Conservation (phyloP, 306 rosid species). For the Lithocarpus polystachyus region DNA sequence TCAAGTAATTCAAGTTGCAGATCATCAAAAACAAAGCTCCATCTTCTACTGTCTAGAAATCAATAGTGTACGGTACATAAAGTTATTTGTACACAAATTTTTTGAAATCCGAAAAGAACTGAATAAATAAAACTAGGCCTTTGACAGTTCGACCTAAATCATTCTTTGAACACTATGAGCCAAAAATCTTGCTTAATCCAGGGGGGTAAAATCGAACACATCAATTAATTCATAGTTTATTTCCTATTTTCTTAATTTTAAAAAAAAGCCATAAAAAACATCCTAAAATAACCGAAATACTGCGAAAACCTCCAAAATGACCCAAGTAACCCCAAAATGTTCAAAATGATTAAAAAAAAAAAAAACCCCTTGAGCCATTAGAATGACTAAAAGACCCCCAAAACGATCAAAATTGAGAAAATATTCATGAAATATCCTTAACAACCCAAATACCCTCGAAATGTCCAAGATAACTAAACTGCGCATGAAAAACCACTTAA, state of each 20-base stretch:
- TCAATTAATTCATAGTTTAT: neutral
- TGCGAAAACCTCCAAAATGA: too few relatives aligned
- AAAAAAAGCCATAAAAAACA: neutral
- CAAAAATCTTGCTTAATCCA: neutral
- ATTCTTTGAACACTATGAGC: neutral
- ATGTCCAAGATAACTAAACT: too few relatives aligned
- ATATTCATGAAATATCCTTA: too few relatives aligned
- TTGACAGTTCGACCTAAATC: neutral
- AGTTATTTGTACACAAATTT: neutral
- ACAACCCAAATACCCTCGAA: too few relatives aligned
- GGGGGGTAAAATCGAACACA: neutral
- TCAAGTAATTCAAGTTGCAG: neutral
- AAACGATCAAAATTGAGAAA: too few relatives aligned
- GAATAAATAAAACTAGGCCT: conserved; percentile 4
- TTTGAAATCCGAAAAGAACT: neutral
- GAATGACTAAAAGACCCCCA: too few relatives aligned
- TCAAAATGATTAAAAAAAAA: too few relatives aligned
- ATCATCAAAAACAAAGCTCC: conserved; percentile 3
- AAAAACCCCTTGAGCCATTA: too few relatives aligned
- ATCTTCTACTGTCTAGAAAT: neutral
- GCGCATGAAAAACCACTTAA: too few relatives aligned
- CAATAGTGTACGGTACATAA: neutral
- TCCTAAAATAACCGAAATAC: neutral
- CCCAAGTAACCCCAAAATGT: too few relatives aligned
- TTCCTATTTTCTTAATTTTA: neutral